Evolutionary conservation across 805 yeast species (phyloP).

Genomic region (Teunomyces funiuensis): DNA sequence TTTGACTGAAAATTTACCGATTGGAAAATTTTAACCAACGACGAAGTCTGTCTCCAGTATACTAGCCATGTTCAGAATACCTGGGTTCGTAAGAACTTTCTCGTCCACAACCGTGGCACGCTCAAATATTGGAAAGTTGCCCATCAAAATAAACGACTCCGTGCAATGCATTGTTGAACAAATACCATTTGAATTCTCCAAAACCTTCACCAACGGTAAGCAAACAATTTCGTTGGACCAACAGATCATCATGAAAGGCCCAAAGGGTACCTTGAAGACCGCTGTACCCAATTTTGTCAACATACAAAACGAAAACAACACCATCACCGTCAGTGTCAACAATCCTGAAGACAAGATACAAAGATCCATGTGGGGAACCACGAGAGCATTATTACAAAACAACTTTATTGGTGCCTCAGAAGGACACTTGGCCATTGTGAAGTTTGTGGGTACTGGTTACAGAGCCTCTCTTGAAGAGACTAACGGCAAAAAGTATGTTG

Average conservation of each 20-base stretch:
- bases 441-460: slow-evolving; percentile 95
- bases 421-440: slow-evolving; percentile 85
- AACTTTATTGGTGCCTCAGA: slow-evolving; percentile 85
- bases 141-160: slow-evolving; percentile 66
- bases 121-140: slow-evolving; percentile 80
- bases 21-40: neutral
- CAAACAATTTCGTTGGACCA: slow-evolving; percentile 57
- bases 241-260: slow-evolving; percentile 66
- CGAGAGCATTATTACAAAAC: slow-evolving; percentile 75
- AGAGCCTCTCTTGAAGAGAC: slow-evolving; percentile 74
- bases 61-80: neutral
- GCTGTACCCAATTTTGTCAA: slow-evolving; percentile 73
- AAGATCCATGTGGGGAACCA: slow-evolving; percentile 93
- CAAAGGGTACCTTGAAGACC: slow-evolving; percentile 65
- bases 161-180: slow-evolving; percentile 50
- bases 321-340: slow-evolving; percentile 55
- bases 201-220: slow-evolving; percentile 65
- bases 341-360: slow-evolving; percentile 63
- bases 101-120: slow-evolving; percentile 14
- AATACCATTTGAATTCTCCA: slow-evolving; percentile 54
- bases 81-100: slow-evolving; percentile 12
- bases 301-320: slow-evolving; percentile 32
- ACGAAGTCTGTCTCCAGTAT: neutral
- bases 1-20: slow-evolving; percentile 3
- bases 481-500: slow-evolving; percentile 53